Percentiles rank a stretch among this genome's conserved stretches.
These are phyloP conservation scores for Aspergillus carlsbadensis DNA, from an alignment of 495 filamentous ascomycete species.

Conservation along the genomic window DNA sequence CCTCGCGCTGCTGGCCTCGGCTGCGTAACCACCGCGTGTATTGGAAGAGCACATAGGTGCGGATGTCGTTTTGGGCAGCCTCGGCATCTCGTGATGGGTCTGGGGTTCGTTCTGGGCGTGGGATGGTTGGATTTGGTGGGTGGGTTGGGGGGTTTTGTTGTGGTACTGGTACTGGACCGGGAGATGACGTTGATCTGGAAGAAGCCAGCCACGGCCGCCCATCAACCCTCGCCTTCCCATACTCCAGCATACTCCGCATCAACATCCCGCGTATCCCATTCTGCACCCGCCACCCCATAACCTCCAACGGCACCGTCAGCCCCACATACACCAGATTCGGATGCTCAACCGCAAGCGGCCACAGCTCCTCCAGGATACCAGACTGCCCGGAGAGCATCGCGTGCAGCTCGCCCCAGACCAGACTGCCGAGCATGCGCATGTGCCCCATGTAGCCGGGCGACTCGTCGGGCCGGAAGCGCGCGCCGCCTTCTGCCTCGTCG, in stretches of 20 bases:
- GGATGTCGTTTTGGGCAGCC: background rate
- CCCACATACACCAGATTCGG: constrained; percentile 36
- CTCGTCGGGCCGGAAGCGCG: constrained; percentile 17
- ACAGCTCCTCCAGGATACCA: constrained; percentile 21
- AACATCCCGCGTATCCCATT: constrained; percentile 15
- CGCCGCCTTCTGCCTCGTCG: constrained; percentile 15
- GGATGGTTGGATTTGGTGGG: background rate
- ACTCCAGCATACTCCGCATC: constrained; percentile 10
- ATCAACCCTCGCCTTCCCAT: background rate
- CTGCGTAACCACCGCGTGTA: background rate
- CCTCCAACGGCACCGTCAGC: constrained; percentile 21
- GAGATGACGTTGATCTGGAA: no score
- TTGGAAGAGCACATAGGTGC: background rate
- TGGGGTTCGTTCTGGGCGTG: background rate
- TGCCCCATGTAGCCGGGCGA: constrained; percentile 25
- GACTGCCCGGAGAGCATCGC: constrained; percentile 17
- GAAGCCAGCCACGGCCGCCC: background rate
- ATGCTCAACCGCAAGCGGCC: constrained; percentile 31
- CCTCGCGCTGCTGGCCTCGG: background rate
- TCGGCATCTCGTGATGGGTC: background rate
- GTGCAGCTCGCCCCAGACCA: constrained; percentile 36
- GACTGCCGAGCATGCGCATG: constrained; percentile 32
- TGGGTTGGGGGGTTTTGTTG: background rate
- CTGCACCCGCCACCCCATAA: constrained; percentile 25
- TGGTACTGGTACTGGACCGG: background rate